These are phyloP conservation scores for Hypoxylon fragiforme DNA, from an alignment of 495 filamentous ascomycete species.

Conservation along the genomic window DNA sequence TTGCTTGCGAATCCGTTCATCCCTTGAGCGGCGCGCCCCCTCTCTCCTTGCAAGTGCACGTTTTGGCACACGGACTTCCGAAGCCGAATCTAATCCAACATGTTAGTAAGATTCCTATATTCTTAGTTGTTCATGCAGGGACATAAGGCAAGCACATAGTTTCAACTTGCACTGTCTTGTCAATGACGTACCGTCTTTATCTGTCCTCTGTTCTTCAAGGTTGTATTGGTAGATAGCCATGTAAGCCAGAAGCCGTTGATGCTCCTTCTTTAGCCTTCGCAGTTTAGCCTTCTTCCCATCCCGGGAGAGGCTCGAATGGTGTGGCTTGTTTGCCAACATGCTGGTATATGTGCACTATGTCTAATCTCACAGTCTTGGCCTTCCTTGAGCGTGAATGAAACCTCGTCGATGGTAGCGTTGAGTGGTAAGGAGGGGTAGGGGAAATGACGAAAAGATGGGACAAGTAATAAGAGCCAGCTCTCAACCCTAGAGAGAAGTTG, in stretches of 20 bases:
- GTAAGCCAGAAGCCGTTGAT: conserved; percentile 4
- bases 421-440: not conserved
- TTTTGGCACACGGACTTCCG: conserved; percentile 5
- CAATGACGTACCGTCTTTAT: conserved; percentile 12
- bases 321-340: not conserved
- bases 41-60: conserved; percentile 1
- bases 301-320: not conserved
- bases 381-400: not conserved
- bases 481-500: not conserved
- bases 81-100: not conserved
- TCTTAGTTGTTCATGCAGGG: not conserved
- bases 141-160: not conserved
- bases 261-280: not conserved
- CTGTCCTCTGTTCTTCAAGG: not conserved
- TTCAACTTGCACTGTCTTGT: not conserved
- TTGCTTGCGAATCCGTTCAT: not conserved
- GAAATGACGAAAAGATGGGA: not conserved
- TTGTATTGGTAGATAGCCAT: conserved; percentile 11
- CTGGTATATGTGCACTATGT: not conserved
- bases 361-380: not conserved
- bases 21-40: not conserved
- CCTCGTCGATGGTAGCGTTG: not conserved
- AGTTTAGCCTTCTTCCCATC: not conserved
- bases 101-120: conserved; percentile 5
- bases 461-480: not conserved